Conservation (phyloP, 371 early-diverging fungal species). For the Umbelopsis sp. region DNA sequence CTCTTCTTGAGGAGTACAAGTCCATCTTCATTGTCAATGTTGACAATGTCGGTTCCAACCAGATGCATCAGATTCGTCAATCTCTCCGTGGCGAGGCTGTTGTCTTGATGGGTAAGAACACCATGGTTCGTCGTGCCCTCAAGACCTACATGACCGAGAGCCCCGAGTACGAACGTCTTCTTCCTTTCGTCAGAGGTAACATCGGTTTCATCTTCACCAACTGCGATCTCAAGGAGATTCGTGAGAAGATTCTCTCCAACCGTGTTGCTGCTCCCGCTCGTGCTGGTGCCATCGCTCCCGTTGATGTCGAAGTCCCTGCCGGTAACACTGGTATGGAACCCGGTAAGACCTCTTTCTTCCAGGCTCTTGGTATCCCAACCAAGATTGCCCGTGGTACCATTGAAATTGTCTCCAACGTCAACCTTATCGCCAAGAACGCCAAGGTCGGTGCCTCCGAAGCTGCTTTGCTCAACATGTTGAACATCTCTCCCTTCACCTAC, state of each 20-base stretch:
- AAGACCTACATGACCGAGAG: constrained; percentile 77
- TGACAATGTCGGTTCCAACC: constrained; percentile 99
- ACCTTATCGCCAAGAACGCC: constrained; percentile 88
- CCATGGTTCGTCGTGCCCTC: constrained; percentile 98
- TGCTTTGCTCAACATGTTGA: constrained; percentile 97
- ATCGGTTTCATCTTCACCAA: constrained; percentile 99
- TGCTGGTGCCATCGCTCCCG: constrained; percentile 97
- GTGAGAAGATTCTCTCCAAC: constrained; percentile 91
- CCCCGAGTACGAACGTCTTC: constrained; percentile 89
- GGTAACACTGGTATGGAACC: constrained; percentile 99
- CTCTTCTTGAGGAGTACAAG: constrained; percentile 71
- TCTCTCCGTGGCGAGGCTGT: constrained; percentile 91
- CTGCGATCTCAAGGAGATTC: constrained; percentile 93
- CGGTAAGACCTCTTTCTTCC: constrained; percentile 99
- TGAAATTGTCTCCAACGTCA: constrained; percentile 98
- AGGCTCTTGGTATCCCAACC: constrained; percentile 99
- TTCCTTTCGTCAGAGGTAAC: constrained; percentile 93
- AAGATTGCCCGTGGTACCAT: constrained; percentile 99
- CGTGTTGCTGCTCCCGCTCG: constrained; percentile 99
- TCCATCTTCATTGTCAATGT: constrained; percentile 99
- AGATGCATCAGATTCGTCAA: constrained; percentile 99
- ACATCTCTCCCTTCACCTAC: constrained; percentile 99
- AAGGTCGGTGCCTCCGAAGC: constrained; percentile 99
- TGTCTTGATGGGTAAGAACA: constrained; percentile 99
- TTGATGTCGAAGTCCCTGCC: constrained; percentile 95